These are phyloP conservation scores for Termitomyces sp. DNA, from an alignment of 768 basidiomycete species.

Conservation along the genomic window DNA sequence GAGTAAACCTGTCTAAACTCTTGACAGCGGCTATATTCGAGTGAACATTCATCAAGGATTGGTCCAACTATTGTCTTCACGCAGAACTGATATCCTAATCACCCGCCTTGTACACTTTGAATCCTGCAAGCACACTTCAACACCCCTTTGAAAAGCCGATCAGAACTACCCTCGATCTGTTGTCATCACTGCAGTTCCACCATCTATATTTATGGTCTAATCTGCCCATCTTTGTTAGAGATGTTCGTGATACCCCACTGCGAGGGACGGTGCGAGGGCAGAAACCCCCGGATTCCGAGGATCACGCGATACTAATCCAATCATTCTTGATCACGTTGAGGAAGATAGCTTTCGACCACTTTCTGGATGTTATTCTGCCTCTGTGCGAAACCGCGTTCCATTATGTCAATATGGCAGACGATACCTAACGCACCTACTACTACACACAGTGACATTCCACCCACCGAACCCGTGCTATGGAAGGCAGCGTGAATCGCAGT, in stretches of 20 bases:
- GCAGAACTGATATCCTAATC: neutral
- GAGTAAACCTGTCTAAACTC: neutral
- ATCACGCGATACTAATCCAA: conserved; percentile 3
- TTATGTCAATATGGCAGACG: neutral
- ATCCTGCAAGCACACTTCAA: neutral
- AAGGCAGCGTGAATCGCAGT: conserved; percentile 14
- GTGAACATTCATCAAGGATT: neutral
- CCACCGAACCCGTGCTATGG: neutral
- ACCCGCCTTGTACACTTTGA: neutral
- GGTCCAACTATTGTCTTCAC: neutral
- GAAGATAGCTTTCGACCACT: conserved; percentile 9
- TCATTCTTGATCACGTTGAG: conserved; percentile 9
- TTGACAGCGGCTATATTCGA: too few relatives aligned
- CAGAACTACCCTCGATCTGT: neutral
- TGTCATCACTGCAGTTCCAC: neutral
- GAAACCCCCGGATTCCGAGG: conserved; percentile 1
- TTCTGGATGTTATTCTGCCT: conserved; percentile 12
- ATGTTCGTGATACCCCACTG: conserved; percentile 12
- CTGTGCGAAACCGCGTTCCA: conserved; percentile 6
- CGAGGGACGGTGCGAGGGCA: neutral
- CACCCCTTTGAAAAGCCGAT: neutral
- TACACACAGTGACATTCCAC: conserved; percentile 3
- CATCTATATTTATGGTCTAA: conserved; percentile 3
- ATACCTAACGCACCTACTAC: neutral
- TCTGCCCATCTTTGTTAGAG: conserved; percentile 9